Evolutionary conservation across 1,139 yeast genomes (phyloP).

Genomic region (Wickerhamomyces sp.): DNA sequence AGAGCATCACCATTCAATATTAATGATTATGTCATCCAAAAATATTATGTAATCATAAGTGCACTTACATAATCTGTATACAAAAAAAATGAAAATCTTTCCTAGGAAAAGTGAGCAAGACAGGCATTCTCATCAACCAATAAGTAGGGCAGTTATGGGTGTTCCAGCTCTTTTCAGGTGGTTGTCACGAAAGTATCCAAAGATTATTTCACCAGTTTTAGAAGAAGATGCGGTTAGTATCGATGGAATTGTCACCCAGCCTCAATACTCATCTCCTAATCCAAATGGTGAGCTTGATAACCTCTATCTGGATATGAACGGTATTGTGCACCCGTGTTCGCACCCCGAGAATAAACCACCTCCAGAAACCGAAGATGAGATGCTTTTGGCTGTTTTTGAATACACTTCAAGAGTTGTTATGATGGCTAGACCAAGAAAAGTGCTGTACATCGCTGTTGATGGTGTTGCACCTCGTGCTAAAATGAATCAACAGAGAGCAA

Average conservation of each 20-base stretch:
- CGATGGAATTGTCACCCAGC: constrained; percentile 59
- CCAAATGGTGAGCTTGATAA: constrained; percentile 96
- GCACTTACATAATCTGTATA: too few relatives aligned
- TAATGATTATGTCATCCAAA: too few relatives aligned
- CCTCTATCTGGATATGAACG: constrained; percentile 91
- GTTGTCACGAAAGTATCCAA: constrained; percentile 91
- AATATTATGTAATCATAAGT: too few relatives aligned
- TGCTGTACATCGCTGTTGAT: constrained; percentile 92
- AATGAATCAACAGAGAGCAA: constrained; percentile 96
- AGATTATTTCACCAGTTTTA: constrained; percentile 84
- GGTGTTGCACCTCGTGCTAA: constrained; percentile 99
- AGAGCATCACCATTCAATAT: too few relatives aligned
- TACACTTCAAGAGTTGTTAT: constrained; percentile 85
- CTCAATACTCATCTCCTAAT: constrained; percentile 70
- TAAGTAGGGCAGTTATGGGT: too few relatives aligned
- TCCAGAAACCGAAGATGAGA: constrained; percentile 92
- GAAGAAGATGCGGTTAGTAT: constrained; percentile 62
- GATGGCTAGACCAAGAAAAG: constrained; percentile 93
- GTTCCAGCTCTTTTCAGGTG: constrained; percentile 98
- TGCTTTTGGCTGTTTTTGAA: constrained; percentile 85
- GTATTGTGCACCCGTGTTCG: constrained; percentile 96
- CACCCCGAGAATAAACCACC: constrained; percentile 95
- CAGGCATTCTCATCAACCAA: too few relatives aligned
- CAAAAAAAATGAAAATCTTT: too few relatives aligned
- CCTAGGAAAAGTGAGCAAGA: background rate